Evolutionary conservation across 176 grass and related monocot species (phyloP).

Genomic region (Musa schizocarpa): DNA sequence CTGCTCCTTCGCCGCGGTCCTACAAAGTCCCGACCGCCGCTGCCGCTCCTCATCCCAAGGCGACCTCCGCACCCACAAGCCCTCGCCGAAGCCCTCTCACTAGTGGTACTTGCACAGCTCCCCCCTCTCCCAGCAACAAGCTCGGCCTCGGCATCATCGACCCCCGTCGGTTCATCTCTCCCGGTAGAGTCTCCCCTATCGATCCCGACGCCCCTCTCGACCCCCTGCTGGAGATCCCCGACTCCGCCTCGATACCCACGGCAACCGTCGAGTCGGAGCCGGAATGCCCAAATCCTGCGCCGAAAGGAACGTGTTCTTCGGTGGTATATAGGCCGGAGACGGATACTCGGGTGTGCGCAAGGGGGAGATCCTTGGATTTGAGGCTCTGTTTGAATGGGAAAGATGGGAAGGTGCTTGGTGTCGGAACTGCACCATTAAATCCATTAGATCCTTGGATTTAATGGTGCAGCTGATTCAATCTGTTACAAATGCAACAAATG

Average conservation of each 20-base stretch:
- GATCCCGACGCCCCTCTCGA: conserved; percentile 35
- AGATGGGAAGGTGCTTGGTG: conserved; percentile 2
- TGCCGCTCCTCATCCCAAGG: not conserved
- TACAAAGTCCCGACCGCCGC: conserved; percentile 37
- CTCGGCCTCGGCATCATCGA: conserved; percentile 51
- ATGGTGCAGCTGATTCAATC: conserved; percentile 49
- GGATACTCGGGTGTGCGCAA: not conserved
- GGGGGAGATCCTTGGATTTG: conserved; percentile 13
- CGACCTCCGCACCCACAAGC: conserved; percentile 15
- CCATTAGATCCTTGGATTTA: conserved; percentile 17
- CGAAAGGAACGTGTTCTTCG: conserved; percentile 23
- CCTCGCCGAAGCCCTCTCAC: conserved; percentile 37
- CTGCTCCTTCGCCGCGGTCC: conserved; percentile 50
- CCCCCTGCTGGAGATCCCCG: conserved; percentile 8
- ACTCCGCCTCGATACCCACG: not conserved
- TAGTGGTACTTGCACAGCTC: conserved; percentile 42
- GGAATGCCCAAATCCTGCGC: conserved; percentile 22
- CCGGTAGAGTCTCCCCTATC: conserved; percentile 75
- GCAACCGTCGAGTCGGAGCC: conserved; percentile 22
- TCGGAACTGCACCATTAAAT: too few relatives aligned
- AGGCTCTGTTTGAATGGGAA: conserved; percentile 34
- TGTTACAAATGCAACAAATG: conserved; percentile 56
- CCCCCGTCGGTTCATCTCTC: conserved; percentile 72
- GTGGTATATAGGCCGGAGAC: conserved; percentile 29
- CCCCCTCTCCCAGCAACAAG: conserved; percentile 40